phyloP scores from a whole-genome alignment of 129 eudicot species.

The Artemisia tridentata region DNA sequence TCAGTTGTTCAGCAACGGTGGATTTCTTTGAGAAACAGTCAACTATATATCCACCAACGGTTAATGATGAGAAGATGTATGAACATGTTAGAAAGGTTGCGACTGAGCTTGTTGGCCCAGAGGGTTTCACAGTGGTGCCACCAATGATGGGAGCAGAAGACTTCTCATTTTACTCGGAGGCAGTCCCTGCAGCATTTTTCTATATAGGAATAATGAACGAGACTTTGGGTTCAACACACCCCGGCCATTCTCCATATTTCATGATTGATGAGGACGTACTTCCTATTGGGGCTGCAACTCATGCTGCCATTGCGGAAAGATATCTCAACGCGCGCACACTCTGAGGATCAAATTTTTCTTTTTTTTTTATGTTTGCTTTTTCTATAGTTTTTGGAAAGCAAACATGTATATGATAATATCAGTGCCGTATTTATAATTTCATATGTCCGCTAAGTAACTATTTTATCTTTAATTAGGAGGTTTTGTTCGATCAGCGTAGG shows the following conservation, averaged over 20 bases:
- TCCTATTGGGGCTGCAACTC: slow-evolving; percentile 86
- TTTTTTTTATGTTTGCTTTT: slow-evolving; percentile 11
- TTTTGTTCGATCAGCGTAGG: slow-evolving; percentile 13
- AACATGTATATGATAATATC: slow-evolving; percentile 1
- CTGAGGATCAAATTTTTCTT: not conserved
- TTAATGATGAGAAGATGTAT: slow-evolving; percentile 66
- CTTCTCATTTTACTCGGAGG: slow-evolving; percentile 82
- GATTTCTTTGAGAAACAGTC: slow-evolving; percentile 69
- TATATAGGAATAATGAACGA: slow-evolving; percentile 85
- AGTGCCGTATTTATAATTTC: not conserved
- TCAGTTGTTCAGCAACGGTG: slow-evolving; percentile 68
- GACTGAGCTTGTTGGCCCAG: slow-evolving; percentile 56
- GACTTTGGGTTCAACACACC: slow-evolving; percentile 59
- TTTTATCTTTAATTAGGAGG: slow-evolving; percentile 5
- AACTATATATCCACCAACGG: slow-evolving; percentile 77
- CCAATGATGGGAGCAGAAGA: slow-evolving; percentile 95
- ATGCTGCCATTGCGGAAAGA: slow-evolving; percentile 84
- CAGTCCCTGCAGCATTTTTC: slow-evolving; percentile 75
- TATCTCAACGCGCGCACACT: slow-evolving; percentile 49
- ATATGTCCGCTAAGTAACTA: not conserved
- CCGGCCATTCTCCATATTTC: slow-evolving; percentile 87
- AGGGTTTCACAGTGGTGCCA: slow-evolving; percentile 52
- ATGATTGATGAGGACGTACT: slow-evolving; percentile 88
- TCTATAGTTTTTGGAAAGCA: slow-evolving; percentile 10
- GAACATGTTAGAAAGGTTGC: slow-evolving; percentile 72